A percentile compares a stretch with the other conserved stretches of the same genome.
Conservation (phyloP, 2,329 filamentous ascomycete species). For the Fusarium begoniae region DNA sequence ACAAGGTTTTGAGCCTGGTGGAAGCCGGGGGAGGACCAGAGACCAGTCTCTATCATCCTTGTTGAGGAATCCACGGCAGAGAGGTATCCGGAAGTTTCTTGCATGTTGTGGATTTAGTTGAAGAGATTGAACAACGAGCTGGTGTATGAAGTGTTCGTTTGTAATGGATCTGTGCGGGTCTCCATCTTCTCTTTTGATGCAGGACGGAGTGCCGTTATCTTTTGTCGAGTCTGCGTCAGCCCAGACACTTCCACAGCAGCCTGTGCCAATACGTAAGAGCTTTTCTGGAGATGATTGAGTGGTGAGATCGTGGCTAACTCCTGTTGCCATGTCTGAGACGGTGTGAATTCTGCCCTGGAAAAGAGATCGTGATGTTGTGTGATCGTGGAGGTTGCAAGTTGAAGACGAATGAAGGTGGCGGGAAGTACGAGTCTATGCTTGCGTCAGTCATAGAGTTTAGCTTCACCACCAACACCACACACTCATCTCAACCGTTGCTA, state of each 20-base stretch:
- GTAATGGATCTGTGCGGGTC: slow-evolving; percentile 14
- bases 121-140: not conserved
- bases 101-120: not conserved
- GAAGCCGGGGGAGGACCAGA: slow-evolving; percentile 32
- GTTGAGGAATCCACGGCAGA: not conserved
- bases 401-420: not conserved
- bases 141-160: slow-evolving; percentile 31
- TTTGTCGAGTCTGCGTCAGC: not conserved
- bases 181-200: slow-evolving; percentile 32
- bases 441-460: not conserved
- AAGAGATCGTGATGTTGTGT: too few species aligned
- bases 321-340: not conserved
- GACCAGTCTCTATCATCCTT: slow-evolving; percentile 19
- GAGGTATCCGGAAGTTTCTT: not conserved
- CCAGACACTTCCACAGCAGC: slow-evolving; percentile 30
- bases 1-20: slow-evolving; percentile 30
- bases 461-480: not conserved
- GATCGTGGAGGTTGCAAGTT: not conserved
- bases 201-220: not conserved
- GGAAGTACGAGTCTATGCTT: not conserved
- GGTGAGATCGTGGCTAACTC: not conserved
- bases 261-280: slow-evolving; percentile 12
- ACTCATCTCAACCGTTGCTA: not conserved
- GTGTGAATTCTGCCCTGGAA: not conserved
- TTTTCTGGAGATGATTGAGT: slow-evolving; percentile 20